A percentile compares a stretch with the other conserved stretches of the same genome.
Evolutionary conservation across 768 basidiomycete species (phyloP).

Genomic region (Cyclocybe cylindracea): DNA sequence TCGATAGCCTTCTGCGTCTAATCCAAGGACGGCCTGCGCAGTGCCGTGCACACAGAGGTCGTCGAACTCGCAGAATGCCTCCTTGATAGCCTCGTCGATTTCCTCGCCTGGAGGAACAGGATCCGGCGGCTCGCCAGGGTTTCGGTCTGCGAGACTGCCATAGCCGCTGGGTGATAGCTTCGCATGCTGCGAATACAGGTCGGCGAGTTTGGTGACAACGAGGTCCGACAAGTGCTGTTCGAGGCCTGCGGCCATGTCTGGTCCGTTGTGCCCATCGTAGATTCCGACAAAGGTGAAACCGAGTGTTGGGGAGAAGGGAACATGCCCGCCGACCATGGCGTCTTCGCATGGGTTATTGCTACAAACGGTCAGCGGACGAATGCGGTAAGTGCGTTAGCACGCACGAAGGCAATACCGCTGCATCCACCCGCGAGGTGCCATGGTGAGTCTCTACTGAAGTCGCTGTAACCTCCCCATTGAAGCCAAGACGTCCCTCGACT

Average conservation of each 20-base stretch:
- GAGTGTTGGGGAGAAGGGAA: constrained; percentile 16
- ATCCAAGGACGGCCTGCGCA: constrained; percentile 23
- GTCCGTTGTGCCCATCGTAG: constrained; percentile 33
- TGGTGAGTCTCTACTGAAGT: no score
- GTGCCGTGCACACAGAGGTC: constrained; percentile 39
- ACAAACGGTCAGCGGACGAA: no score
- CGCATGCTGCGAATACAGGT: constrained; percentile 22
- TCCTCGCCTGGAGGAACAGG: constrained; percentile 26
- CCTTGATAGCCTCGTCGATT: constrained; percentile 35
- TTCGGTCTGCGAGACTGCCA: not conserved
- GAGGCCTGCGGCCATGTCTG: constrained; percentile 33
- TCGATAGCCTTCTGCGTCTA: constrained; percentile 5
- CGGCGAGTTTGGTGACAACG: constrained; percentile 22
- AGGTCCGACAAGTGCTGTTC: constrained; percentile 28
- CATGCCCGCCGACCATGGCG: not conserved
- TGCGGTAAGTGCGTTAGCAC: no score
- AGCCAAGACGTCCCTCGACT: no score
- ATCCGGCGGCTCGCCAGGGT: constrained; percentile 9
- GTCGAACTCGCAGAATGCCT: constrained; percentile 40
- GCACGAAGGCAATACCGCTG: no score
- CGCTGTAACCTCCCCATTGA: no score
- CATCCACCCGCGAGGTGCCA: no score
- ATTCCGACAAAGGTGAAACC: constrained; percentile 27
- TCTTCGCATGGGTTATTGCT: constrained; percentile 19
- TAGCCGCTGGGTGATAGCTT: constrained; percentile 5